Percentiles rank a stretch among this genome's conserved stretches.
These are phyloP conservation scores for Nitzschia inconspicua DNA, from an alignment of 108 stramenopile species.

Conservation along the genomic window DNA sequence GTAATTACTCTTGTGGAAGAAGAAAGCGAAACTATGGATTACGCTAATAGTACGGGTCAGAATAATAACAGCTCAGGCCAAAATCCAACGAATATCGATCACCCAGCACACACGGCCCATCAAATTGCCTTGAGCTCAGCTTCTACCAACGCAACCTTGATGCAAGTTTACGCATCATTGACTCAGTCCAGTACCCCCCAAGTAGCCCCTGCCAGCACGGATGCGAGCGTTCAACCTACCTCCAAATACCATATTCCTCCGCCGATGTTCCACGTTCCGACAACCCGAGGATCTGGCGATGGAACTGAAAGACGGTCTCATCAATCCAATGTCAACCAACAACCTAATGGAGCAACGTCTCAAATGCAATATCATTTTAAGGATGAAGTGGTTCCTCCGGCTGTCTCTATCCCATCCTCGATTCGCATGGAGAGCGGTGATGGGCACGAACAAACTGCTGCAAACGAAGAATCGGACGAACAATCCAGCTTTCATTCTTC, in stretches of 20 bases:
- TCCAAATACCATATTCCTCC: slow-evolving; percentile 8
- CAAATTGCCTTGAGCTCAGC: no score
- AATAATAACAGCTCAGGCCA: no score
- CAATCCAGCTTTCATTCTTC: slow-evolving; percentile 2
- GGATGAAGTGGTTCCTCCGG: neutral
- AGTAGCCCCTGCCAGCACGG: neutral
- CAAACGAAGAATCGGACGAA: slow-evolving; percentile 4
- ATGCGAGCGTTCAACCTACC: neutral
- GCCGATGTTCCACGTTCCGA: neutral
- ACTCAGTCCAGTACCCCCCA: slow-evolving; percentile 74
- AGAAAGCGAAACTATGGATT: no score
- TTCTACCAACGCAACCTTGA: no score
- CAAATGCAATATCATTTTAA: neutral
- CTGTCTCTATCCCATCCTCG: neutral
- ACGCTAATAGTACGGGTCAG: no score
- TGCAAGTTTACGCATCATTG: slow-evolving; percentile 81
- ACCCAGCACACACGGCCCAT: no score
- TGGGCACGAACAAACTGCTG: slow-evolving; percentile 1
- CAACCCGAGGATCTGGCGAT: neutral
- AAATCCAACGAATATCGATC: no score
- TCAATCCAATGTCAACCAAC: neutral
- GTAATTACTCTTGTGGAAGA: no score
- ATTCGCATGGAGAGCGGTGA: neutral
- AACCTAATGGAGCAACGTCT: neutral
- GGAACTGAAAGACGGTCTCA: neutral